Base-by-base conservation (phyloP, 148 eudicot genomes). In the Oxyria digyna region DNA sequence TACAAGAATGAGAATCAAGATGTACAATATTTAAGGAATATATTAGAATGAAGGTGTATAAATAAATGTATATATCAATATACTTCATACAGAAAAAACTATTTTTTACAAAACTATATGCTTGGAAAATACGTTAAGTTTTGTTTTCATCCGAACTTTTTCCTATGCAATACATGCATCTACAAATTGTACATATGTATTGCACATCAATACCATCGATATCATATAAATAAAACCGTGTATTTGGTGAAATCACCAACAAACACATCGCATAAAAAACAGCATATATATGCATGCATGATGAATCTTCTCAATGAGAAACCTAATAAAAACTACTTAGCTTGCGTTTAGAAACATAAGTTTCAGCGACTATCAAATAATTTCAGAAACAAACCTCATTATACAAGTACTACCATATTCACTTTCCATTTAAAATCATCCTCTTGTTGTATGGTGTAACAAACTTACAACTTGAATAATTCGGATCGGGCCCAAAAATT, bases 181-280 rank as follows among this genome's bases (percentile, higher is more conserved):
- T n/a, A n/a, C n/a, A n/a, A n/a, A n/a, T n/a, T n/a, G n/a, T n/a
- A n/a, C n/a, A n/a, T n/a, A n/a, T n/a, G n/a, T n/a, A n/a, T n/a
- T n/a, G n/a, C n/a, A n/a, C n/a, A n/a, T n/a, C n/a, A n/a, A n/a
- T n/a, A n/a, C n/a, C n/a, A n/a, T n/a, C n/a, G n/a, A n/a, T n/a
- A n/a, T n/a, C n/a, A n/a, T n/a, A n/a, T n/a, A n/a, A n/a, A 35
- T 35, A 52, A 52, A 52, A 21, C 9, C 59, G 59, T 54, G 62
- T 54, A 24, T 54, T 54, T 54, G 62, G 62, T 54, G 23, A 52
- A 9, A 54, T 54, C 62, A 8, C 31, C 57, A 50, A 50, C 57
- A 9, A 23, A 50, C 57, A 50, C 57, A 20, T 50, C 24, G 21
- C 57, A 20, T 50, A 0, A 50, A 50, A 21, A 50, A 6, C 4